These are phyloP conservation scores for Aspergillus sp. DNA, from an alignment of 2,329 filamentous ascomycete species.

Conservation along the genomic window DNA sequence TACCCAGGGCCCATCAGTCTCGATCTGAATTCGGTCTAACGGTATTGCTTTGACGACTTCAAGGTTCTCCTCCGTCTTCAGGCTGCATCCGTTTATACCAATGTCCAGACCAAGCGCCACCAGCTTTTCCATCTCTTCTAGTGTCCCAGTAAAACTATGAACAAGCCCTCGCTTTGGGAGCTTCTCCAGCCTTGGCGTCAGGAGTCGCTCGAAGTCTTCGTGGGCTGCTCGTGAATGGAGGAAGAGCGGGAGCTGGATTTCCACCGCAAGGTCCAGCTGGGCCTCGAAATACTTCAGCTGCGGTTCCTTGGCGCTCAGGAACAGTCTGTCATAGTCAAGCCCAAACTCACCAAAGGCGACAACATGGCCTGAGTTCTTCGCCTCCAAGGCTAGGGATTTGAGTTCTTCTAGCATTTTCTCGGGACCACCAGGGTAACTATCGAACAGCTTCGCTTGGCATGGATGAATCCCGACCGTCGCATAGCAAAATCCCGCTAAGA, in stretches of 20 bases:
- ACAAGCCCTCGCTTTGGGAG: conserved; percentile 81
- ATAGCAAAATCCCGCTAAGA: conserved; percentile 76
- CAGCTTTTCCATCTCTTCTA: conserved; percentile 80
- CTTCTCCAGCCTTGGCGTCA: conserved; percentile 66
- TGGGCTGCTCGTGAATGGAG: conserved; percentile 89
- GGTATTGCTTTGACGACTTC: conserved; percentile 80
- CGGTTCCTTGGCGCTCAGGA: conserved; percentile 75
- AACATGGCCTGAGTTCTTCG: conserved; percentile 63
- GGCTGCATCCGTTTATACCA: conserved; percentile 93
- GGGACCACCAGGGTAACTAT: conserved; percentile 56
- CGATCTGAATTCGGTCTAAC: conserved; percentile 82
- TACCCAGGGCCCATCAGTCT: conserved; percentile 92
- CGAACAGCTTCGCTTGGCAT: conserved; percentile 81
- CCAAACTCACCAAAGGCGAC: conserved; percentile 92
- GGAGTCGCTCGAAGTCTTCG: conserved; percentile 75
- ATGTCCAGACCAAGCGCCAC: conserved; percentile 83
- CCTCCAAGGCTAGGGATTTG: conserved; percentile 64
- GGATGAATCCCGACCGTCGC: conserved; percentile 93
- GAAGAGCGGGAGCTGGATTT: conserved; percentile 83
- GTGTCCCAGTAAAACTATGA: conserved; percentile 90
- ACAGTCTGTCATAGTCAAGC: conserved; percentile 91
- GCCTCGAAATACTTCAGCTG: conserved; percentile 84
- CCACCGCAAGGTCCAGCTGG: conserved; percentile 78
- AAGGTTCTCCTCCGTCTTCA: conserved; percentile 93
- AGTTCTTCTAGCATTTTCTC: conserved; percentile 60